Percentiles rank a stretch among this genome's conserved stretches.
Evolutionary conservation across 202 grass and related monocot genomes (phyloP).

Genomic region (Tripidium arundinaceum): DNA sequence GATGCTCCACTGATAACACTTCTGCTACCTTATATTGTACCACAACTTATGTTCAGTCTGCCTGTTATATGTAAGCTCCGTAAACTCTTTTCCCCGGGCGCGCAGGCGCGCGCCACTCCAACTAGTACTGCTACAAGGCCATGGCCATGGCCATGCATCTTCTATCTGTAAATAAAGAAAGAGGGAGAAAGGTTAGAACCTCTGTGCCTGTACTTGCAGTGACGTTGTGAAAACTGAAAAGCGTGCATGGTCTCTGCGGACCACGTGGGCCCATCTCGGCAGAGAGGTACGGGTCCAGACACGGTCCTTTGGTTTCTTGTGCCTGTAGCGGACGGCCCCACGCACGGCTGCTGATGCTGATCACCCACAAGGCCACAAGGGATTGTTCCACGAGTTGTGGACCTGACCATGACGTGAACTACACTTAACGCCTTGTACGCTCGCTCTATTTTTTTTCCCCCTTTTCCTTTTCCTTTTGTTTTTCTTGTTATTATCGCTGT

Average conservation of each 20-base stretch:
- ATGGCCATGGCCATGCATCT: background rate
- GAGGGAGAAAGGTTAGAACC: background rate
- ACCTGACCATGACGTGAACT: constrained; percentile 24
- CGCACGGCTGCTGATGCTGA: constrained; percentile 35
- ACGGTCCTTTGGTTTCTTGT: constrained; percentile 28
- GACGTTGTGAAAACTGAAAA: constrained; percentile 14
- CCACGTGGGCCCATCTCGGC: constrained; percentile 1
- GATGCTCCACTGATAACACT: too few relatives aligned
- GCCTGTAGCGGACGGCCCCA: constrained; percentile 12
- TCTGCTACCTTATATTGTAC: too few relatives aligned
- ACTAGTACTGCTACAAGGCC: too few relatives aligned
- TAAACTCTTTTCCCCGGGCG: too few relatives aligned
- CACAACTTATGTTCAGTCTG: too few relatives aligned
- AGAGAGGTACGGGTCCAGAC: constrained; percentile 17
- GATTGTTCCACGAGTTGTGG: constrained; percentile 35
- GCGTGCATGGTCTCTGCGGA: background rate
- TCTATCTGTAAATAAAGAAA: background rate
- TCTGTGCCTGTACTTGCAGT: background rate
- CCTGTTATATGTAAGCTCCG: too few relatives aligned
- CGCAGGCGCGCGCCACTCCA: too few relatives aligned
- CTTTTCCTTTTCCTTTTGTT: too few relatives aligned
- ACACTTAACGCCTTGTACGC: background rate
- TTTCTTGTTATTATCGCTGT: background rate
- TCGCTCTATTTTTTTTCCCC: background rate
- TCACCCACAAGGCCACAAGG: constrained; percentile 45